These are phyloP conservation scores for Alternaria triticina DNA, from an alignment of 2,329 filamentous ascomycete genomes.

Conservation along the genomic window DNA sequence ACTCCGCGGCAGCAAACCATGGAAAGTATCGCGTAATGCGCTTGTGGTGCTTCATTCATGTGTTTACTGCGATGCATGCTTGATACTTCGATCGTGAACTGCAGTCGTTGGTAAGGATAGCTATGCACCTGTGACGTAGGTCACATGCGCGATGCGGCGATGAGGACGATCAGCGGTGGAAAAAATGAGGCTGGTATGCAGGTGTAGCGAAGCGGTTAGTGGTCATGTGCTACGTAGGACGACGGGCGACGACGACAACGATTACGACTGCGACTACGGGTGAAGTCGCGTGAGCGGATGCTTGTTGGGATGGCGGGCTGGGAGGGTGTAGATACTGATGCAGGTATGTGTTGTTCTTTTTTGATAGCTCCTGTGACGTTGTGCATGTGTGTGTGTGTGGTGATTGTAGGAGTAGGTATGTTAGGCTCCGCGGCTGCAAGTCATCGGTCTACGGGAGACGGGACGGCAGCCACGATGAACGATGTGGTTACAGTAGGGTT, in stretches of 20 bases:
- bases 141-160: neutral
- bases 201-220: conserved; percentile 5
- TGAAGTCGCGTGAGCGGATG: neutral
- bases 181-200: conserved; percentile 5
- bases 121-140: neutral
- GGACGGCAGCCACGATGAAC: neutral
- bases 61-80: neutral
- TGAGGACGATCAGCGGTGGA: neutral
- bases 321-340: neutral
- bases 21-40: neutral
- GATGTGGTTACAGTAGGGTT: neutral
- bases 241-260: neutral
- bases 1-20: neutral
- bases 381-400: neutral
- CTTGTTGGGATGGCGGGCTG: neutral
- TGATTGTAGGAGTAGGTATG: neutral
- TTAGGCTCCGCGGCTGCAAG: neutral
- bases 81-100: neutral
- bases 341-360: neutral
- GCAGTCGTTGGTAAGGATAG: neutral
- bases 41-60: neutral
- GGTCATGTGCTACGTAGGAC: neutral
- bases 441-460: neutral
- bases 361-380: neutral
- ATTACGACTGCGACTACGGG: neutral